These are phyloP conservation scores for Rhododendron ovatum DNA, from an alignment of 148 eudicot species.

Conservation along the genomic window DNA sequence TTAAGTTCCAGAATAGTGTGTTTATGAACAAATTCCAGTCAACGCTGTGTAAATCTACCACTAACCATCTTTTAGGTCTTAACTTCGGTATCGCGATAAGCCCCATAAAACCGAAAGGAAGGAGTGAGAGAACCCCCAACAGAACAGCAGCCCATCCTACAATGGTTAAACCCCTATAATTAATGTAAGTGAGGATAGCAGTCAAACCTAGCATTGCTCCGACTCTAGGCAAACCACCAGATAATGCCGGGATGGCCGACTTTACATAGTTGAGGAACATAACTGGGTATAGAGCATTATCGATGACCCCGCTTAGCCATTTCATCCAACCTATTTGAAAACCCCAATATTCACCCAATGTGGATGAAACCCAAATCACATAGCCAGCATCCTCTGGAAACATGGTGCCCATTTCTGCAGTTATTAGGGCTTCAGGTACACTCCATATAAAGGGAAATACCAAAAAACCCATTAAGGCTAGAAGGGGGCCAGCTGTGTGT, in stretches of 20 bases:
- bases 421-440: conserved; percentile 19
- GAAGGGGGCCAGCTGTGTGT: conserved; percentile 14
- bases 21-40: conserved; percentile 12
- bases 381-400: conserved; percentile 17
- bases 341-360: conserved; percentile 15
- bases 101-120: conserved; percentile 1
- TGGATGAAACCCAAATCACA: conserved; percentile 17
- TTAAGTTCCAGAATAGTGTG: conserved; percentile 9
- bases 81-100: conserved; percentile 1
- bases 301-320: conserved; percentile 17
- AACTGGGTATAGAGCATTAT: conserved; percentile 2
- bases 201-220: neutral
- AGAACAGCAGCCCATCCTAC: conserved; percentile 13
- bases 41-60: neutral
- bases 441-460: conserved; percentile 16
- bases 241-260: neutral
- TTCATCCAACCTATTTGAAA: conserved; percentile 22
- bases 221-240: neutral
- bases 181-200: neutral
- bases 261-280: neutral
- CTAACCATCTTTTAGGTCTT: conserved; percentile 9
- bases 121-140: conserved; percentile 3
- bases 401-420: conserved; percentile 23
- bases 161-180: conserved; percentile 12
- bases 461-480: conserved; percentile 14